A percentile compares a stretch with the other conserved stretches of the same genome.
Evolutionary conservation across 2,329 filamentous ascomycete genomes (phyloP).

Genomic region (Apiospora phragmitis): DNA sequence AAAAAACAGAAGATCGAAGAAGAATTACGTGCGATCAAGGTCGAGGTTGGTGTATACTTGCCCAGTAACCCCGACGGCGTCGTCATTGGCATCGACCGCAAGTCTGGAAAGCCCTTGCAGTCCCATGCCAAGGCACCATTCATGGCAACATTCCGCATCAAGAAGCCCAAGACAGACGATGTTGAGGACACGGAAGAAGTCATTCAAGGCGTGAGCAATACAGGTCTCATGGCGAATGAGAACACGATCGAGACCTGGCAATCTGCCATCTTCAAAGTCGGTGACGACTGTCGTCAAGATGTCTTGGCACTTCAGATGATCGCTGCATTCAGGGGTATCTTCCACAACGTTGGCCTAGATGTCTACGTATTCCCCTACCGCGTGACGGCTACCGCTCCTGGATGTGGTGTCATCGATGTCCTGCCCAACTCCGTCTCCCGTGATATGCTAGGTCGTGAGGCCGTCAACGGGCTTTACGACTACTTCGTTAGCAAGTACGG

Average conservation of each 20-base stretch:
- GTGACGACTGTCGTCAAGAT: slow-evolving; percentile 97
- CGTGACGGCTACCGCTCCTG: slow-evolving; percentile 94
- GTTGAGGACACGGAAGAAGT: slow-evolving; percentile 54
- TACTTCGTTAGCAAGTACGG: slow-evolving; percentile 98
- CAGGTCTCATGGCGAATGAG: slow-evolving; percentile 33
- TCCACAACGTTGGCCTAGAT: slow-evolving; percentile 90
- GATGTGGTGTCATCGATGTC: slow-evolving; percentile 97
- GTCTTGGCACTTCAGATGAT: slow-evolving; percentile 98
- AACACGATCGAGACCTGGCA: slow-evolving; percentile 94
- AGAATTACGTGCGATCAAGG: slow-evolving; percentile 93
- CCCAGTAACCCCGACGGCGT: slow-evolving; percentile 96
- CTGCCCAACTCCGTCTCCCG: slow-evolving; percentile 96
- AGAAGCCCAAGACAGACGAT: slow-evolving; percentile 65
- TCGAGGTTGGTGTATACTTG: slow-evolving; percentile 95
- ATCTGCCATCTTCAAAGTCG: slow-evolving; percentile 99
- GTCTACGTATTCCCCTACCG: slow-evolving; percentile 97
- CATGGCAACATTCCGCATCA: slow-evolving; percentile 98
- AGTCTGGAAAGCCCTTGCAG: slow-evolving; percentile 95
- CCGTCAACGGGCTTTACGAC: slow-evolving; percentile 96
- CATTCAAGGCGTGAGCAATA: slow-evolving; percentile 48
- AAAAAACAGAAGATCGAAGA: slow-evolving; percentile 99
- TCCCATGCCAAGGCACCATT: slow-evolving; percentile 98
- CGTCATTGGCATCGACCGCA: slow-evolving; percentile 96
- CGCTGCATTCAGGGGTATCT: slow-evolving; percentile 94
- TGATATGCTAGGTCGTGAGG: slow-evolving; percentile 97